Evolutionary conservation across 306 rosid species (phyloP).

Genomic region (Oemleria cerasiformis): DNA sequence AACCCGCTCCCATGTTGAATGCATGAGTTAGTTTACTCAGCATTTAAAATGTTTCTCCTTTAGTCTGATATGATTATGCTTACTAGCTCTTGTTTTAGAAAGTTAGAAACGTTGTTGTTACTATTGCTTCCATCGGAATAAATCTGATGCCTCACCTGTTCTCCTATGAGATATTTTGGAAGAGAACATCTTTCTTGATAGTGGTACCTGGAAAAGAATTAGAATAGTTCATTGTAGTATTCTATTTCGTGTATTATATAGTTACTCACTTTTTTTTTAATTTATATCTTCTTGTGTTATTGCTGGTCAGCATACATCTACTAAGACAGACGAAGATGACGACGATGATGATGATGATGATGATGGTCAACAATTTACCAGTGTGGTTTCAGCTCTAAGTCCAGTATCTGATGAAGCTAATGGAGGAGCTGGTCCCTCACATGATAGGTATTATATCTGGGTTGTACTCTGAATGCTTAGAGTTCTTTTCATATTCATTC

Average conservation of each 20-base stretch:
- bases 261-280: not conserved
- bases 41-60: not conserved
- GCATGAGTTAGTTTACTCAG: not conserved
- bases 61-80: not conserved
- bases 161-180: not conserved
- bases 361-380: constrained; percentile 35
- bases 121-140: not conserved
- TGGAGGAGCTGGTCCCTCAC: constrained; percentile 33
- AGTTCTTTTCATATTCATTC: not conserved
- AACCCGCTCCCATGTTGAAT: too few relatives aligned
- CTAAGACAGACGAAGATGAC: constrained; percentile 29
- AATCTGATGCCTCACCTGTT: not conserved
- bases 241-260: not conserved
- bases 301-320: constrained; percentile 32
- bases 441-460: constrained; percentile 40
- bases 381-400: constrained; percentile 28
- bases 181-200: not conserved
- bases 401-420: constrained; percentile 34
- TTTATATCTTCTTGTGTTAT: not conserved
- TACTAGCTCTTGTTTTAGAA: not conserved
- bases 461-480: not conserved
- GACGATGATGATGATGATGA: constrained; percentile 24
- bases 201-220: not conserved
- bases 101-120: not conserved
- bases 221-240: too few relatives aligned